Conservation (phyloP, 2,329 filamentous ascomycete species). For the Diaporthe velutina region DNA sequence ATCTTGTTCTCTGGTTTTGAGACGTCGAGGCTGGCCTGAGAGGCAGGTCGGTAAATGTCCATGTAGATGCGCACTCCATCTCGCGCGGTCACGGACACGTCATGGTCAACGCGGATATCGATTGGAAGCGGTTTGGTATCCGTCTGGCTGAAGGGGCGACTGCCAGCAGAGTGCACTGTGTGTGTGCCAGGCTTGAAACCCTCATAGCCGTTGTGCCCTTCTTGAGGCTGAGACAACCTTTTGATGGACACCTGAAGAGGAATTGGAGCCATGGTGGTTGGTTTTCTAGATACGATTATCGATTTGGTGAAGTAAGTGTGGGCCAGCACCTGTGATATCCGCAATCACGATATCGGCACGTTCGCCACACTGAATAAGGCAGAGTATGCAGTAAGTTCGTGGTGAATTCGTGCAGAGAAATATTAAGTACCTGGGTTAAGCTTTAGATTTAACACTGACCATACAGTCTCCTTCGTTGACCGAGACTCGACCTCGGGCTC, state of each 20-base stretch:
- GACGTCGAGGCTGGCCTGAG: conserved; percentile 4
- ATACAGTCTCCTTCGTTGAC: not conserved
- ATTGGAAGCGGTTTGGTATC: conserved; percentile 48
- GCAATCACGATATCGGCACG: not conserved
- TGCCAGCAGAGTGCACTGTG: conserved; percentile 52
- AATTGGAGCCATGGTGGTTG: conserved; percentile 37
- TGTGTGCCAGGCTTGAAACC: conserved; percentile 53
- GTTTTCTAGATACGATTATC: not conserved
- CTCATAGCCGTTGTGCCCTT: conserved; percentile 56
- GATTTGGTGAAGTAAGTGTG: not conserved
- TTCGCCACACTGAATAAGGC: not conserved
- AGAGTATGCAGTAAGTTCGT: not conserved
- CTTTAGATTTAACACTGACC: not conserved
- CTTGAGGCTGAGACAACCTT: conserved; percentile 46
- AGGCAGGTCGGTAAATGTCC: conserved; percentile 58
- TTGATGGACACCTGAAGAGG: conserved; percentile 42
- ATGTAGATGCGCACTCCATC: conserved; percentile 57
- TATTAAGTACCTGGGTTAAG: not conserved
- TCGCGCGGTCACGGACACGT: conserved; percentile 54
- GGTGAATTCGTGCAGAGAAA: not conserved
- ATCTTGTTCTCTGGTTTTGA: conserved; percentile 48
- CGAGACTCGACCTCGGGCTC: not conserved
- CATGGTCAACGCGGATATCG: conserved; percentile 55
- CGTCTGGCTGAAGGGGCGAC: conserved; percentile 47
- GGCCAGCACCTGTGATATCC: not conserved